Base-by-base conservation (phyloP, 2,329 filamentous ascomycete species). In the Talaromyces amestolkiae region DNA sequence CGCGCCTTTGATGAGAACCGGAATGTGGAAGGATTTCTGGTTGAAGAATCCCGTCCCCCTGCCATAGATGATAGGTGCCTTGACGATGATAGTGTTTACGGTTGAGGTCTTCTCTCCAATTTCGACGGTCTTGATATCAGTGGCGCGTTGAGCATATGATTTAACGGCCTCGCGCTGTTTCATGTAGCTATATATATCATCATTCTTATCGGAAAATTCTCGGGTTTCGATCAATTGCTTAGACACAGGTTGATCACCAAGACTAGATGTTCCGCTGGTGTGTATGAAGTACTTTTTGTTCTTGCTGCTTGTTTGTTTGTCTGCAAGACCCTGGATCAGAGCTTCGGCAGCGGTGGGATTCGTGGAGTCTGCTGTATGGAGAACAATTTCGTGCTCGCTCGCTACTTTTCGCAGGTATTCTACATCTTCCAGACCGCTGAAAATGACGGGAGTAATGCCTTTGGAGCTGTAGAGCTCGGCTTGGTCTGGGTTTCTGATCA, bases 21-120 rank as follows among this genome's bases (percentile, higher is more conserved):
- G 45, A 13, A 62, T 62, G 13, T 62, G 59, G 33, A 62, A 51
- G 1, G 59, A 62, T 24, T 39, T 62, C 6, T 53, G n/a, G 22
- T 62, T 62, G 24, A 62, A 62, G 43, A 53, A 53, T 19, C 59
- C 59, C 9, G 45, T 62, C 17, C 59, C 59, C 31, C 43, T 39
- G 33, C 59, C 59, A 33, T 62, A 53, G 7, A 62, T 53, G 2
- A 53, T 62, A 31, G 59, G 59, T 31, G 59, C 43, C 33, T 51
- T 62, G 59, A 62, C 33, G 8, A 62, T 47, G 37, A 51, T 17
- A 10, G 59, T 62, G 13, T 54, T 54, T 13, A 62, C 35, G 24
- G 19, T 35, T 2, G 47, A n/a, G 4, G 17, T 24, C 19, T 31
- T 27, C 17, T 62, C 60, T 1, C 60, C 60, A 11, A 41, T 24